Conservation (phyloP, 2,329 filamentous ascomycete species). For the Penicillium sp. region DNA sequence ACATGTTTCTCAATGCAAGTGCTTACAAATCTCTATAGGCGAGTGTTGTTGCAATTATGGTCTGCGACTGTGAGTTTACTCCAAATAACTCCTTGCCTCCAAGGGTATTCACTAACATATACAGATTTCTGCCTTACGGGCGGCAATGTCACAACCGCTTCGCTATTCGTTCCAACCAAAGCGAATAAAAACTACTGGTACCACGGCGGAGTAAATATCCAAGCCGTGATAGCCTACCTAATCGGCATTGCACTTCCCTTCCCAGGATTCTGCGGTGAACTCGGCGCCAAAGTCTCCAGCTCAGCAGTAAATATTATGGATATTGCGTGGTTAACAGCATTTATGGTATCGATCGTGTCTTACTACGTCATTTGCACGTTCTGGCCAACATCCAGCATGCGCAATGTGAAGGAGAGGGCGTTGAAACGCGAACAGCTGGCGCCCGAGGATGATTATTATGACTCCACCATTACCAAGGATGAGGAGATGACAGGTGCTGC, state of each 20-base stretch:
- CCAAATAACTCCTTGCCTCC: background rate
- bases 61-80: slow-evolving; percentile 3
- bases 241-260: slow-evolving; percentile 4
- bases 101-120: background rate
- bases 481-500: background rate
- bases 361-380: slow-evolving; percentile 3
- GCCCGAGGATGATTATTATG: background rate
- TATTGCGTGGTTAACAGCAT: slow-evolving; percentile 1
- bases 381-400: background rate
- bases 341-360: background rate
- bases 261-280: slow-evolving; percentile 2
- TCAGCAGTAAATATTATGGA: slow-evolving; percentile 2
- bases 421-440: background rate
- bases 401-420: background rate
- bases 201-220: slow-evolving; percentile 1
- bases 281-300: background rate
- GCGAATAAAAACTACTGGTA: slow-evolving; percentile 3
- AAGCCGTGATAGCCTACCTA: slow-evolving; percentile 1
- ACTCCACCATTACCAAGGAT: background rate
- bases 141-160: background rate
- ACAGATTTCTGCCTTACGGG: background rate
- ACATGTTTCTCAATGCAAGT: background rate
- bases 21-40: background rate
- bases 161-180: background rate
- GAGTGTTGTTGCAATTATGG: slow-evolving; percentile 4